Base-by-base conservation (phyloP, 352 stramenopile species). In the Phytophthora pinifolia region DNA sequence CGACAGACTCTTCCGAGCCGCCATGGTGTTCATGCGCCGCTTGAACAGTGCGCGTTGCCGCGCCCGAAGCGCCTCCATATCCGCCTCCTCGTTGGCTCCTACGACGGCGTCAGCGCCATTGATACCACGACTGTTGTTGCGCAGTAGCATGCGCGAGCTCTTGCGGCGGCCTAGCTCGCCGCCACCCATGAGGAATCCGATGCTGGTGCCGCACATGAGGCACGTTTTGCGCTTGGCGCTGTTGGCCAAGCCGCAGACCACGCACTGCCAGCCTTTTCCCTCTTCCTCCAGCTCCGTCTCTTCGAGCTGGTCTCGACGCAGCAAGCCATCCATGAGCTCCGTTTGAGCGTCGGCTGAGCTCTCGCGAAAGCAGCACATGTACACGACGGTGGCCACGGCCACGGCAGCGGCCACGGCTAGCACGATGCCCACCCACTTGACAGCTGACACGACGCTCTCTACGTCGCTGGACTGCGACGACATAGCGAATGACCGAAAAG, bases 201-300 rank as follows among this genome's bases (percentile, higher is more conserved):
- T 69, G 64, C 52, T 71, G 35, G 79, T 86, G 62, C 75, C 79
- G 47, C 79, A 89, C 77, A 89, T 88, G 49, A 89, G 62, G 41
- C 79, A 89, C 17, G 54, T 60, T 22, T 67, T 79, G 44, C 65
- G 65, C 13, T 44, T 56, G 15, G 62, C 20, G 22, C 45, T 57
- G 61, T 89, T 89, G 10, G 69, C 71, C 58, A 86, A 70, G 25
- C 76, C 77, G 34, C 79, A 89, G 18, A 89, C 76, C 31, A 89
- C 67, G 71, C 79, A 89, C 58, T 88, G 75, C 79, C 79, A 89
- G 25, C 69, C 64, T 30, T 75, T 64, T 17, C 70, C 70, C n/a
- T 81, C 77, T 35, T 73, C 68, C 43, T 81, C 75, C 15, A 83
- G 62, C 45, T 72, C 53, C 53, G 72, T 84, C 53, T 68, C 59